Base-by-base conservation (phyloP, 805 yeast genomes). In the Saccharomycopsis fodiens region DNA sequence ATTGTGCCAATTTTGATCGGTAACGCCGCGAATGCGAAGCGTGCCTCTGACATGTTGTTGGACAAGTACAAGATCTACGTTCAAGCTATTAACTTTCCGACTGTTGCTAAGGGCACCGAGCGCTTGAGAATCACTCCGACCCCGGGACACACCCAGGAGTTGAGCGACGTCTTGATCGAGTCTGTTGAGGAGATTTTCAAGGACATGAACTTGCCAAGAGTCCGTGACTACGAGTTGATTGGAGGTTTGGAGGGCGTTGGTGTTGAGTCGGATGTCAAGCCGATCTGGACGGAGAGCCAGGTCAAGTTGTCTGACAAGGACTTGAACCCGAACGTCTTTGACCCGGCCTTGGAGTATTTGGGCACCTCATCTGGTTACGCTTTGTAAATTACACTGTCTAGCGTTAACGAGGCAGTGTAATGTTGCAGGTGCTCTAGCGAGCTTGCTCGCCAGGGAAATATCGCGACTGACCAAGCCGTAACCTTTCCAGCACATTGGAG, bases 51-150 rank as follows among this genome's bases (percentile, higher is more conserved):
- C 63, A 63, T 84, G 63, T 76, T 93, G 59, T 78, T 93, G 72
- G 75, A 82, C 53, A 79, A 84, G 57, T 84, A 88, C 67, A 74
- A 76, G 54, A 89, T 93, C 62, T 93, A 93, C 60, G 98, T 94
- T 39, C 99, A 93, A 69, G 96, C 97, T 39, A 93, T 93, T 64
- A 93, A 93, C 70, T 93, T 83, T 79, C 99, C 99, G 51, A 93
- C 98, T 20, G 98, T 93, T 50, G 82, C 96, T 16, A 79, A 84
- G 55, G 98, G 98, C 50, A 82, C 88, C 54, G 99, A 93, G 69
- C 81, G 98, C 63, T 77, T 93, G 58, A 81, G 99, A 68, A 79
- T 93, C 60, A 93, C 99, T n/a, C 97, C 99, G 46, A 89, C 98
- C 35, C 99, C 99, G 31, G 97, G 96, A 45, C 99, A 93, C 63